These are phyloP conservation scores for Cercospora zeae-maydis DNA, from an alignment of 2,329 filamentous ascomycete species.

Conservation along the genomic window DNA sequence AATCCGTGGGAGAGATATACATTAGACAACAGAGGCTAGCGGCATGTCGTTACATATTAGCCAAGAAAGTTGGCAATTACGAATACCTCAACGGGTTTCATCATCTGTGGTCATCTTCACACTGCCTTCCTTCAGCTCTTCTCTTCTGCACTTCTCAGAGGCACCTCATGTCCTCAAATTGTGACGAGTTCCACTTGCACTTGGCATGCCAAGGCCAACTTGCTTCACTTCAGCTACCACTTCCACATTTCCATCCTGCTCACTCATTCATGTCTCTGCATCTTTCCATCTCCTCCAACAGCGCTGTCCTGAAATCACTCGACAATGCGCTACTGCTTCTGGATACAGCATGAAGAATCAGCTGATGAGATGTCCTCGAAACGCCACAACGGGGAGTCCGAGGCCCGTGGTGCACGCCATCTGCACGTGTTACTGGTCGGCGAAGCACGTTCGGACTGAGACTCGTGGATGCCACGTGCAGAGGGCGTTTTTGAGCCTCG, in stretches of 20 bases:
- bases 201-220: not conserved
- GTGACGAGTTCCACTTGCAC: not conserved
- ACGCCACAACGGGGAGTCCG: slow-evolving; percentile 10
- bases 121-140: not conserved
- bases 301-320: not conserved
- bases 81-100: not conserved
- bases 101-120: not conserved
- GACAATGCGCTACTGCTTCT: not conserved
- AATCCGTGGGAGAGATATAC: not conserved
- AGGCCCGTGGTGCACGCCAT: not conserved
- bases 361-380: not conserved
- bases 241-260: not conserved
- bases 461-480: slow-evolving; percentile 2
- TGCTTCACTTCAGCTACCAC: not conserved
- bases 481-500: not conserved
- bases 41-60: no score
- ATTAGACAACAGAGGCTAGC: not conserved
- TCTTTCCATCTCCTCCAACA: not conserved
- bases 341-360: not conserved
- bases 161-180: not conserved
- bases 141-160: no score
- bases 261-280: not conserved
- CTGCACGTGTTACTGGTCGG: slow-evolving; percentile 4
- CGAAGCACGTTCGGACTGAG: not conserved
- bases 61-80: not conserved